These are phyloP conservation scores for Karstenula rhodostoma DNA, from an alignment of 2,329 filamentous ascomycete genomes.

Conservation along the genomic window DNA sequence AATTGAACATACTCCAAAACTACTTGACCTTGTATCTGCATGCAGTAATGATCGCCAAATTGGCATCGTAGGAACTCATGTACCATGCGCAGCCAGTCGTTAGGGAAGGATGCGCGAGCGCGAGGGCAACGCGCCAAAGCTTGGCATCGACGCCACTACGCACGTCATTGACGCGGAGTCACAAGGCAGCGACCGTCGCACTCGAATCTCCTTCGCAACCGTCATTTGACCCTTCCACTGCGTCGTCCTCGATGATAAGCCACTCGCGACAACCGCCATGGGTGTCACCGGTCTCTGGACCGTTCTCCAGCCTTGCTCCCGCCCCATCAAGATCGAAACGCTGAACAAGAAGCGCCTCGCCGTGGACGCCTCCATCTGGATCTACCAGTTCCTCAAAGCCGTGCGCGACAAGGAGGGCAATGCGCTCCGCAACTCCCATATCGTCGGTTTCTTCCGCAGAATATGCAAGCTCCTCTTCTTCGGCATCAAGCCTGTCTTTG, in stretches of 20 bases:
- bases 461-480: conserved; percentile 98
- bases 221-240: background rate
- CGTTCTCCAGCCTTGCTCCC: conserved; percentile 91
- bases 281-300: conserved; percentile 99
- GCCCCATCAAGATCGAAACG: conserved; percentile 94
- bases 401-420: conserved; percentile 99
- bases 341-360: conserved; percentile 96
- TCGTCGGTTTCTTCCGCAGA: conserved; percentile 96
- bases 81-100: background rate
- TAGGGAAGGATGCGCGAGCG: background rate
- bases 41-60: background rate
- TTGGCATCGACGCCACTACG: conserved; percentile 15
- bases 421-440: conserved; percentile 91
- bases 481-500: conserved; percentile 95
- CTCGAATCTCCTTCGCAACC: background rate
- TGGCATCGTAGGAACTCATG: background rate
- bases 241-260: conserved; percentile 24
- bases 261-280: conserved; percentile 63
- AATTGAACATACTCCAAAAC: background rate
- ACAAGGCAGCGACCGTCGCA: conserved; percentile 17
- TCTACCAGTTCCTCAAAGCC: conserved; percentile 98
- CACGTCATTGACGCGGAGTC: conserved; percentile 23
- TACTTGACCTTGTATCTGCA: background rate
- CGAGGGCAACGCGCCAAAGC: conserved; percentile 1
- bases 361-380: conserved; percentile 99